Base-by-base conservation (phyloP, 192 early-diverging fungal species). In the Umbelopsis ramanniana region DNA sequence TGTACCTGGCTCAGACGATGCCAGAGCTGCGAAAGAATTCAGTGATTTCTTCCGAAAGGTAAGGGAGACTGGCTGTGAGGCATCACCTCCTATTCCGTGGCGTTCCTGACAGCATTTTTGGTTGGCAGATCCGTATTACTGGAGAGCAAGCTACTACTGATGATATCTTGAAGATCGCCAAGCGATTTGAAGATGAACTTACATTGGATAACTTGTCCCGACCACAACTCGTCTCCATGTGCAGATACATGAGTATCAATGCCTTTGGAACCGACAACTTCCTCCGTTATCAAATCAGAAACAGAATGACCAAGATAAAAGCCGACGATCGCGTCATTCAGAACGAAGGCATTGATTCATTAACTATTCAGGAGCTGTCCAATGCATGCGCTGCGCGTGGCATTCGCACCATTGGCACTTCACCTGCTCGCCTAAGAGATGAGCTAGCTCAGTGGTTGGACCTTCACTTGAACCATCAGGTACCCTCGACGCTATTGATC, bases 211-310 rank as follows among this genome's bases (percentile, higher is more conserved):
- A 94, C 72, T 77, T 98, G 80, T 93, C 95, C 45, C 88, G 96
- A 45, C 96, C 95, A 43, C 97, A 98, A 82, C 88, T 98, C 22
- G 94, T 96, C 40, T 92, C 90, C 80, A 96, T 98, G 90, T 93
- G 92, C 75, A 89, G 93, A 67, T 98, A 94, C 85, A 95, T 98
- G 95, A 91, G 91, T 71, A 86, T 97, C 69, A 96, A 95, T 66
- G 92, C 94, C n/a, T 98, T 97, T 79, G 97, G 97, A 45, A 96
- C 95, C n/a, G 97, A 98, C 83, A 91, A 94, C 63, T 96, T 94
- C 76, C 88, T 98, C 69, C 90, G 94, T 69, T 92, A 94, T 83
- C 94, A 94, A 80, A 95, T 98, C 75, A 90, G 95, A 23, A 90
- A 92, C 71, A 87, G 91, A 69, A 93, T 97, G 88, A 83, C 85